Percentiles rank a stretch among this genome's conserved stretches.
phyloP scores from a whole-genome alignment of 2,329 filamentous ascomycete genomes.

The Zasmidium angulare region DNA sequence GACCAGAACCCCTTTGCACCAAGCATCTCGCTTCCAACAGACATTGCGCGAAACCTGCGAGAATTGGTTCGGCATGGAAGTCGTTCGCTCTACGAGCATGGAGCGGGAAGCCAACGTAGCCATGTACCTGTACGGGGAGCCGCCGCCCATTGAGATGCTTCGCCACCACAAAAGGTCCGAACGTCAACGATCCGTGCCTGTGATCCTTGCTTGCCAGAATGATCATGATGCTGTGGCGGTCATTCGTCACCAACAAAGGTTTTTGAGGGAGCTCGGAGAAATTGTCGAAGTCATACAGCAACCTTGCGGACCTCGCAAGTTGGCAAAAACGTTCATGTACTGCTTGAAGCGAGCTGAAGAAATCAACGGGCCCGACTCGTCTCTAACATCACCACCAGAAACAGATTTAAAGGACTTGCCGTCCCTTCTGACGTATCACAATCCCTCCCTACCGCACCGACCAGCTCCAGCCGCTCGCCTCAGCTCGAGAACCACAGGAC shows the following conservation, averaged over 20 bases:
- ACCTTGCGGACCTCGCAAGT: conserved; percentile 41
- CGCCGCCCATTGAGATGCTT: conserved; percentile 23
- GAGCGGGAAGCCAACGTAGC: conserved; percentile 22
- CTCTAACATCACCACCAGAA: no score
- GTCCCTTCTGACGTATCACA: no score
- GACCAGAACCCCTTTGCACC: conserved; percentile 6
- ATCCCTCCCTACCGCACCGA: background rate
- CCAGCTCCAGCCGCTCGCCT: background rate
- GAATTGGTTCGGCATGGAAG: conserved; percentile 26
- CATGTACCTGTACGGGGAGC: conserved; percentile 25
- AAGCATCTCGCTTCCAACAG: conserved; percentile 18
- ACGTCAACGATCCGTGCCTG: conserved; percentile 18
- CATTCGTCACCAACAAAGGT: conserved; percentile 18
- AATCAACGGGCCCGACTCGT: no score
- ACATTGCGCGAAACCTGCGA: conserved; percentile 22
- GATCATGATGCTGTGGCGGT: conserved; percentile 32
- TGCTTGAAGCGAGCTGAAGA: conserved; percentile 30
- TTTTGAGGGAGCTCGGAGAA: conserved; percentile 18
- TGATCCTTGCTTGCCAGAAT: conserved; percentile 39
- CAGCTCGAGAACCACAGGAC: background rate
- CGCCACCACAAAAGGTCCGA: conserved; percentile 4
- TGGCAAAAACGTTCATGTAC: conserved; percentile 37
- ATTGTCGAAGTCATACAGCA: conserved; percentile 39
- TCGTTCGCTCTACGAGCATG: conserved; percentile 10
- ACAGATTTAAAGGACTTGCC: no score